Base-by-base conservation (phyloP, 2,329 filamentous ascomycete species). In the Mycogone perniciosa region DNA sequence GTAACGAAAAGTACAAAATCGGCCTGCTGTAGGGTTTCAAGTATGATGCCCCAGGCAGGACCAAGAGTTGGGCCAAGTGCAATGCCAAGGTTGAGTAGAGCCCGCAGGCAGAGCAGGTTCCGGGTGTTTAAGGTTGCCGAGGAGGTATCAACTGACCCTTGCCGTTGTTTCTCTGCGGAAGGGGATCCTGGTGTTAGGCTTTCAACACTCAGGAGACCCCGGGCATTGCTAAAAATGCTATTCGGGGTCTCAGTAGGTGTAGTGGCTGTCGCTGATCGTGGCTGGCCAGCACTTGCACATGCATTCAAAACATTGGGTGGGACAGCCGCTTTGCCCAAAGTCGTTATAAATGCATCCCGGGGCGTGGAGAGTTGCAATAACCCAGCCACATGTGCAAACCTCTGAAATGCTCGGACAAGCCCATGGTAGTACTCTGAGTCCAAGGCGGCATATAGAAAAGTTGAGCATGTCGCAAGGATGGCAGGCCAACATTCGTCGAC, bases 401-500 rank as follows among this genome's bases (percentile, higher is more conserved):
- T 90, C 62, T 99, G 93, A 59, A 97, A 95, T 0, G 92, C 88
- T 57, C 93, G 82, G 27, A 99, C 92, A 1, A 99, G 74, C 7
- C 86, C 83, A 58, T 96, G 91, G 61, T 97, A 99, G 60, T 93
- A 96, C 48, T 96, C 90, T 1, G 89, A 86, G 64, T 99, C 93
- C 4, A 99, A 74, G 0, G 92, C 84, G 31, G 93, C 89, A 63
- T 95, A 95, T 13, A 99, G 72, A 63, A 97, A 99, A 0, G 92
- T 96, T 0, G 93, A 99, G 60, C 90, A 96, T 2, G 90, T 93
- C 1, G 93, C 92, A 44, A 99, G 79, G 37, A 97, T 85, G 9
- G 93, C 93, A 43, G 93, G 93, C 93, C 93, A 99, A 66, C 92
- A 97, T 58, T 88, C 80, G 4, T 95, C 89, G 27, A 99, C 86